A percentile compares a stretch with the other conserved stretches of the same genome.
phyloP scores from a whole-genome alignment of 202 grass and related monocot genomes.

The Dendrocalamus latiflorus region DNA sequence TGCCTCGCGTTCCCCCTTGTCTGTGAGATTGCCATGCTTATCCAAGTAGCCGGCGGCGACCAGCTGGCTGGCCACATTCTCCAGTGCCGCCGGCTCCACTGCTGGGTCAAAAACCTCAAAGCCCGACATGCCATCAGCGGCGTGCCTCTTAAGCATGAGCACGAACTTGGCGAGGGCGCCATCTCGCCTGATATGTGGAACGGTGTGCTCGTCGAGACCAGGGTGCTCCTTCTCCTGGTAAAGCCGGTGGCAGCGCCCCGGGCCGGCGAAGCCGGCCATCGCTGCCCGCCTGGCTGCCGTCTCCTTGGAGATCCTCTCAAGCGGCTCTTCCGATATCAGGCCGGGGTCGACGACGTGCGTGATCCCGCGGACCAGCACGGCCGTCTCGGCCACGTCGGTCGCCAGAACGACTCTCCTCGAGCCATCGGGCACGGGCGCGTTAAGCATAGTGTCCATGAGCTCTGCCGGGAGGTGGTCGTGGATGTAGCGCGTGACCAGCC shows the following conservation, averaged over 20 bases:
- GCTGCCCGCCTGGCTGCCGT: background rate
- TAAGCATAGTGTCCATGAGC: background rate
- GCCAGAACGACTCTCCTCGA: slow-evolving; percentile 24
- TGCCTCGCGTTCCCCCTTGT: background rate
- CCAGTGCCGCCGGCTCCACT: background rate
- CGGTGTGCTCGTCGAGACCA: background rate
- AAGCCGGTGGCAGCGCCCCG: slow-evolving; percentile 6
- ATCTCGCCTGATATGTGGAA: background rate
- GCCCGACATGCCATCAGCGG: background rate
- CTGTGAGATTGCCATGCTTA: slow-evolving; percentile 6
- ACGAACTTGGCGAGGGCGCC: background rate
- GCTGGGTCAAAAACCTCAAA: slow-evolving; percentile 13
- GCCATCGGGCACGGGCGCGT: background rate
- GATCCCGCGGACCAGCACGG: slow-evolving; percentile 14
- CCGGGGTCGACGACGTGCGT: slow-evolving; percentile 30
- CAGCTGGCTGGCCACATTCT: background rate
- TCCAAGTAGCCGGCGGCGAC: slow-evolving; percentile 15
- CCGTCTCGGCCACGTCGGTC: slow-evolving; percentile 34
- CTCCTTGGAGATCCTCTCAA: slow-evolving; percentile 12
- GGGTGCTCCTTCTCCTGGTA: background rate
- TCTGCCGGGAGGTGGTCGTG: slow-evolving; percentile 17
- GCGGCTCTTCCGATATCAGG: slow-evolving; percentile 8
- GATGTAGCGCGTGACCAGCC: background rate
- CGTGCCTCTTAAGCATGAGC: slow-evolving; percentile 16
- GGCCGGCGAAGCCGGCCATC: background rate